These are phyloP conservation scores for Fusarium solani-melongenae DNA, from an alignment of 2,329 filamentous ascomycete genomes.

Conservation along the genomic window DNA sequence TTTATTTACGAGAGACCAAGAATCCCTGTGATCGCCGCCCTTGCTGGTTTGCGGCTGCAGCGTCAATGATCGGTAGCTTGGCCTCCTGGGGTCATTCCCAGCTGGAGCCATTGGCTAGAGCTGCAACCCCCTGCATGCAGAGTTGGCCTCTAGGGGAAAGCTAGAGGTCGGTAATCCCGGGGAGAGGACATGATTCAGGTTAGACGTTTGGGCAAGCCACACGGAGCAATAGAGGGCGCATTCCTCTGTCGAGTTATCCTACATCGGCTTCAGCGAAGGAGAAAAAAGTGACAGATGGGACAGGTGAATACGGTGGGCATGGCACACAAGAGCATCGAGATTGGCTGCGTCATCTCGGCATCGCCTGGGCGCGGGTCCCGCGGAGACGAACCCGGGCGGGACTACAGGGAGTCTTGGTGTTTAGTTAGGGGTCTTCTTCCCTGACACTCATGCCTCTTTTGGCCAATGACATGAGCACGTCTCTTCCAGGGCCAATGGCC, in stretches of 20 bases:
- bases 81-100: neutral
- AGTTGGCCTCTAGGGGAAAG: neutral
- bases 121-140: neutral
- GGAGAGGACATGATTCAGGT: neutral
- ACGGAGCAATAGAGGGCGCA: neutral
- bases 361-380: neutral
- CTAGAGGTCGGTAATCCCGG: neutral
- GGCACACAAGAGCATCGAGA: neutral
- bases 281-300: neutral
- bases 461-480: neutral
- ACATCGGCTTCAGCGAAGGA: neutral
- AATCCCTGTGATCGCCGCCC: neutral
- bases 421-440: neutral
- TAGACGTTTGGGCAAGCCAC: neutral
- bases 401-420: neutral
- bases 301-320: neutral
- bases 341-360: neutral
- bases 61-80: neutral
- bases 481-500: neutral
- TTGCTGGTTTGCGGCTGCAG: neutral
- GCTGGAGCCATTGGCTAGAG: neutral
- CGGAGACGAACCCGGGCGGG: neutral
- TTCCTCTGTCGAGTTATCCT: neutral
- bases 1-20: neutral
- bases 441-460: neutral